Percentiles rank a stretch among this genome's conserved stretches.
Conservation (phyloP, 202 grass and related monocot species). For the Cymbopogon flexuosus region DNA sequence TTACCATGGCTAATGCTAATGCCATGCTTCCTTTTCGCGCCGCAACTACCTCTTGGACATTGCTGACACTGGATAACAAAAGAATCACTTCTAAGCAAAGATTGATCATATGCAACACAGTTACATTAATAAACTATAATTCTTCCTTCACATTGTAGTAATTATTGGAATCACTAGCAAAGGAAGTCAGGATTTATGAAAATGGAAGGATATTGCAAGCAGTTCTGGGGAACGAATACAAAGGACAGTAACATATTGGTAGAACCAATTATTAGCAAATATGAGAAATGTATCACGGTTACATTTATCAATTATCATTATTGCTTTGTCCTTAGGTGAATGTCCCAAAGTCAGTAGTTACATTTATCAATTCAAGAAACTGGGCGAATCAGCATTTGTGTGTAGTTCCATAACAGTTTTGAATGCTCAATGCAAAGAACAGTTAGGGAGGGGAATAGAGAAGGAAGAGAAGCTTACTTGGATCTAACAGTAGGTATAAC, state of each 20-base stretch:
- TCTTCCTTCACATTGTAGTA: background rate
- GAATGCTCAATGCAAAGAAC: background rate
- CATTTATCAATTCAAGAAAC: constrained; percentile 4
- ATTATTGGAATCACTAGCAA: background rate
- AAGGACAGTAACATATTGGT: background rate
- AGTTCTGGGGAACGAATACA: background rate
- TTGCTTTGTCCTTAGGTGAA: background rate
- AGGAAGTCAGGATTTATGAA: background rate
- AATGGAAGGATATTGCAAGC: background rate
- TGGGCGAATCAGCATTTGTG: background rate
- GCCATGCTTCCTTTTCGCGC: constrained; percentile 85
- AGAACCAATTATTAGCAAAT: constrained; percentile 5
- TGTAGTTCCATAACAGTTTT: background rate
- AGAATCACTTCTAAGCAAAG: constrained; percentile 24
- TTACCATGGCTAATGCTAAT: constrained; percentile 90
- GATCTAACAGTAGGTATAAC: constrained; percentile 85
- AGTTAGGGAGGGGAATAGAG: background rate
- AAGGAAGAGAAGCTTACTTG: constrained; percentile 56
- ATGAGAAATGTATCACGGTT: background rate
- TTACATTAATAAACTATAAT: background rate
- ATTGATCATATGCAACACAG: background rate
- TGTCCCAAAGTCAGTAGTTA: background rate
- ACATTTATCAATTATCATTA: constrained; percentile 11
- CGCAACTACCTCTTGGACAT: constrained; percentile 77
- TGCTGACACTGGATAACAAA: constrained; percentile 52